Base-by-base conservation (phyloP, 2,329 filamentous ascomycete species). In the Chalaropsis thielavioides region DNA sequence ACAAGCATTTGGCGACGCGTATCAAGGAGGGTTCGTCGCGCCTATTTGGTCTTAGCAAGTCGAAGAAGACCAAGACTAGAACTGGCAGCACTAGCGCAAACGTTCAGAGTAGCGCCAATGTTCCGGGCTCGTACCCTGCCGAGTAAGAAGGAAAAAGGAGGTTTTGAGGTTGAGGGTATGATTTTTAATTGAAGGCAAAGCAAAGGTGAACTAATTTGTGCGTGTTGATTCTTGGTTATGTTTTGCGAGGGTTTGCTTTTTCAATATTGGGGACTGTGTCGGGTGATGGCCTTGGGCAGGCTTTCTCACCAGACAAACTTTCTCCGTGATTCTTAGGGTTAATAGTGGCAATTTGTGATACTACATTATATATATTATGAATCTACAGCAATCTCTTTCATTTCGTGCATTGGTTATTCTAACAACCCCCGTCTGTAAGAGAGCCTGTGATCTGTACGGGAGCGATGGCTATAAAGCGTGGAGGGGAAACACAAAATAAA, bases 21-120 rank as follows among this genome's bases (percentile, higher is more conserved):
- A 64, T 64, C 40, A 64, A 64, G 24, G 62, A 64, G 31, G 62
- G 62, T 1, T 64, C 62, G 15, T 64, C 62, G 7, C 51, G 62
- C n/a, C 41, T 64, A 4, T 64, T 64, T 44, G 51, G 62, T 4
- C 62, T 51, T 6, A 59, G 22, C 51, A 64, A 64, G 51, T 64
- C 62, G 51, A 64, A 58, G 51, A 64, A 59, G 41, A 19, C 24
- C 51, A 64, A 38, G 46, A 49, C 7, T 8, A 35, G 13, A 58
- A 15, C 62, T 8, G 38, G 49, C n/a, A 46, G 35, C 31, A 58
- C 54, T n/a, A 11, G 41, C 41, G 41, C 13, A 6, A 6, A 6
- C 31, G 31, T 31, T 31, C 31, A 31, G 31, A 6, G 31, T 6
- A 6, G 31, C 6, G 43, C 43, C 17, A 22, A 31, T n/a, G 41